phyloP scores from a whole-genome alignment of 441 rosid genomes.

The Jatropha podagrica region DNA sequence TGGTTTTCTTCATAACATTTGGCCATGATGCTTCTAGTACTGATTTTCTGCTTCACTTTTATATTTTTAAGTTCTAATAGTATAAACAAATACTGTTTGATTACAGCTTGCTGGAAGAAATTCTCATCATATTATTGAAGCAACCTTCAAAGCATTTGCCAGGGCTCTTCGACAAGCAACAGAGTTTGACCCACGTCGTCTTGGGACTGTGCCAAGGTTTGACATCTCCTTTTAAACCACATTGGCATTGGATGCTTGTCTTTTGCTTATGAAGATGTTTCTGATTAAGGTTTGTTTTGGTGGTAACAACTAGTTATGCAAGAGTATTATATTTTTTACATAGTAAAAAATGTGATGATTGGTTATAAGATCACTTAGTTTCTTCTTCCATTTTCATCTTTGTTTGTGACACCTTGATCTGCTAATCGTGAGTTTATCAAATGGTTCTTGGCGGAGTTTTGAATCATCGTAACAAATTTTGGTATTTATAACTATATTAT shows the following conservation, averaged over 20 bases:
- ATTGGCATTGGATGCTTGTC: slow-evolving; percentile 1
- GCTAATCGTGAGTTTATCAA: neutral
- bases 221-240: slow-evolving; percentile 13
- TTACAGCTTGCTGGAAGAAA: slow-evolving; percentile 83
- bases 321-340: neutral
- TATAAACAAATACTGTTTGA: slow-evolving; percentile 22
- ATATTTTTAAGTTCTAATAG: neutral
- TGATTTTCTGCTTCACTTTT: neutral
- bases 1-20: slow-evolving; percentile 13
- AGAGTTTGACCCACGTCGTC: slow-evolving; percentile 76
- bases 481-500: neutral
- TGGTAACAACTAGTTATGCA: neutral
- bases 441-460: neutral
- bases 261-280: neutral
- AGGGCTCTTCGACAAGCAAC: slow-evolving; percentile 95
- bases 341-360: neutral
- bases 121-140: slow-evolving; percentile 96
- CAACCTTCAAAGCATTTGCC: slow-evolving; percentile 95
- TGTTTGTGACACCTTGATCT: neutral
- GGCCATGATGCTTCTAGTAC: neutral
- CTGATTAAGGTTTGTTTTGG: slow-evolving; percentile 2
- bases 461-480: neutral
- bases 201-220: slow-evolving; percentile 87
- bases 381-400: neutral
- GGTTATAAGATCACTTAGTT: neutral